Evolutionary conservation across 345 rosid genomes (phyloP), one percentile per base, ranked within the genome.

Genomic region (Ailanthus altissimus): DNA sequence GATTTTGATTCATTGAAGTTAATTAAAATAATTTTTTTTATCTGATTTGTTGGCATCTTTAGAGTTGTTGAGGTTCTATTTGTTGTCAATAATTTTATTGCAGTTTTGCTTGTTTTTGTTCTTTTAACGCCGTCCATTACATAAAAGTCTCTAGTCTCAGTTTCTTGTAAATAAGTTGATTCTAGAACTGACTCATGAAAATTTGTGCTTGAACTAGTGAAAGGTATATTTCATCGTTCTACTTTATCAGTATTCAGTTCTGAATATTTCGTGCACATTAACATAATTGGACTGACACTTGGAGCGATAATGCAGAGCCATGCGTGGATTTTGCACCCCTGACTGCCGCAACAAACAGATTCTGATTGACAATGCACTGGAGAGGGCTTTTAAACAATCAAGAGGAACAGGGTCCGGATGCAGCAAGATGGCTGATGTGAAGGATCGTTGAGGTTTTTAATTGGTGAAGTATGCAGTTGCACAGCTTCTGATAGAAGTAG

Each of bases 291-390:
- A 25, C 53, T 67, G 58, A 60, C 58, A 60, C 56, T 67, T 49
- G 23, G 1, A 49, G 49, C 26, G 75, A 16, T 15, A 66, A 76
- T 77, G 82, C 81, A 83, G 86, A 21, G 46, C 74, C 62, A 67
- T 80, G 45, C 36, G 26, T 65, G 80, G 85, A 45, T 86, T 83
- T 79, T 86, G 86, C 45, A 56, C 81, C 15, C 80, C 57, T 26
- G 79, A 77, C 45, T 86, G 89, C 80, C 81, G 85, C 15, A 18
- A 18, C 18, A 69, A 58, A 5, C 82, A 72, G 54, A 67, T 81
- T 58, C 36, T 36, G 58, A 43, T 60, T 49, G 83, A 83, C 69
- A 60, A 63, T 23, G 69, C 21, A 38, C 67, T 65, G 25, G 72
- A 71, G 79, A 73, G 64, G 66, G 64, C 53, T 9, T 61, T 16